Percentiles rank a stretch among this genome's conserved stretches.
phyloP scores from a whole-genome alignment of 306 rosid genomes.

The Fragaria ananassa region DNA sequence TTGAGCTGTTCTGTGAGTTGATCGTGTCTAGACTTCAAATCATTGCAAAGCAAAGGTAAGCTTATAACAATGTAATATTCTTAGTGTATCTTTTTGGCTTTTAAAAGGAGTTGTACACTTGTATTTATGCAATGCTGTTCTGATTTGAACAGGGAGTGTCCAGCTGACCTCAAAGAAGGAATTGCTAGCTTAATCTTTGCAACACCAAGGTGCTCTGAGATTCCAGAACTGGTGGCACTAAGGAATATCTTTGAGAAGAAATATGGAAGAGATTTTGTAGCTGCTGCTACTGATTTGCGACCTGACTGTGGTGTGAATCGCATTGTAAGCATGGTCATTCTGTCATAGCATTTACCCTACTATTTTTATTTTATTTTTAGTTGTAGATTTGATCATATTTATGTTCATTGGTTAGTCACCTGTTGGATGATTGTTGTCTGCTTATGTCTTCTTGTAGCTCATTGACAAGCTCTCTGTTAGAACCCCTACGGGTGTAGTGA shows the following conservation, averaged over 20 bases:
- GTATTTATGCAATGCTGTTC: constrained; percentile 28
- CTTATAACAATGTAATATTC: neutral
- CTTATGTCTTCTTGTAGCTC: constrained; percentile 43
- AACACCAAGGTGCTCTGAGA: constrained; percentile 91
- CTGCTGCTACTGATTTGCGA: constrained; percentile 87
- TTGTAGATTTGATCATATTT: neutral
- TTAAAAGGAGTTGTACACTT: neutral
- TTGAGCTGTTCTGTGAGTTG: constrained; percentile 90
- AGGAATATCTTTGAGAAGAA: constrained; percentile 81
- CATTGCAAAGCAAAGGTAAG: constrained; percentile 83
- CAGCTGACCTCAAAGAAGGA: constrained; percentile 94
- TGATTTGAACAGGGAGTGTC: constrained; percentile 68
- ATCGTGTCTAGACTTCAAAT: constrained; percentile 78
- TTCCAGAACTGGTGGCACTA: constrained; percentile 73
- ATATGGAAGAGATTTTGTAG: constrained; percentile 86
- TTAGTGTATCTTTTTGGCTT: constrained; percentile 1
- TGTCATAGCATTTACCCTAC: neutral
- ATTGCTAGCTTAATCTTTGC: constrained; percentile 89
- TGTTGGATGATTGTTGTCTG: neutral
- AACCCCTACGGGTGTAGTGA: constrained; percentile 68
- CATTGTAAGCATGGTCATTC: constrained; percentile 39
- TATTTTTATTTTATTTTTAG: neutral
- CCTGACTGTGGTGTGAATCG: constrained; percentile 93
- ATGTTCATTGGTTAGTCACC: neutral
- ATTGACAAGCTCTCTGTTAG: constrained; percentile 96